Evolutionary conservation across 208 protist genomes (phyloP).

Genomic region (Trichomonas vaginalis): DNA sequence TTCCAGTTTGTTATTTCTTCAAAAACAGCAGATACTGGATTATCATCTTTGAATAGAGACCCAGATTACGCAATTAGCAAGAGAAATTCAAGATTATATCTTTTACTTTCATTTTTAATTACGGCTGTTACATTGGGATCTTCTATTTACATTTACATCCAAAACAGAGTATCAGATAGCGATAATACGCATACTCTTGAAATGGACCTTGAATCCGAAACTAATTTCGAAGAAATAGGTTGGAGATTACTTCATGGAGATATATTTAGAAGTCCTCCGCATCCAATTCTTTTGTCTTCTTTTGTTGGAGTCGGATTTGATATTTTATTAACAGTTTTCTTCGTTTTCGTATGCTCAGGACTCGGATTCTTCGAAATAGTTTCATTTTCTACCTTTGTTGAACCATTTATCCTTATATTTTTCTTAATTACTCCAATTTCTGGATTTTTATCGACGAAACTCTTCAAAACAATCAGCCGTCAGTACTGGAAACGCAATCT

Average conservation of each 20-base stretch:
- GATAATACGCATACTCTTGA: neutral
- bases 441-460: neutral
- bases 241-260: conserved; percentile 35
- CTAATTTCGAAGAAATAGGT: neutral
- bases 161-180: neutral
- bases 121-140: neutral
- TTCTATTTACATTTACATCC: neutral
- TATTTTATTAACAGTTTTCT: neutral
- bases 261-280: conserved; percentile 12
- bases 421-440: neutral
- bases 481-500: neutral
- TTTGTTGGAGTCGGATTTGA: conserved; percentile 14
- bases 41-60: neutral
- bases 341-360: neutral
- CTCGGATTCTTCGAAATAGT: neutral
- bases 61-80: neutral
- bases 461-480: neutral
- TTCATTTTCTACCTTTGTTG: neutral
- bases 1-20: neutral
- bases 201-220: neutral
- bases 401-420: neutral
- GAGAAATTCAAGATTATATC: neutral
- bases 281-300: neutral
- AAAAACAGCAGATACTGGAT: neutral
- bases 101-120: neutral